Base-by-base conservation (phyloP, 2,329 filamentous ascomycete species). In the Macrophomina phaseolina region DNA sequence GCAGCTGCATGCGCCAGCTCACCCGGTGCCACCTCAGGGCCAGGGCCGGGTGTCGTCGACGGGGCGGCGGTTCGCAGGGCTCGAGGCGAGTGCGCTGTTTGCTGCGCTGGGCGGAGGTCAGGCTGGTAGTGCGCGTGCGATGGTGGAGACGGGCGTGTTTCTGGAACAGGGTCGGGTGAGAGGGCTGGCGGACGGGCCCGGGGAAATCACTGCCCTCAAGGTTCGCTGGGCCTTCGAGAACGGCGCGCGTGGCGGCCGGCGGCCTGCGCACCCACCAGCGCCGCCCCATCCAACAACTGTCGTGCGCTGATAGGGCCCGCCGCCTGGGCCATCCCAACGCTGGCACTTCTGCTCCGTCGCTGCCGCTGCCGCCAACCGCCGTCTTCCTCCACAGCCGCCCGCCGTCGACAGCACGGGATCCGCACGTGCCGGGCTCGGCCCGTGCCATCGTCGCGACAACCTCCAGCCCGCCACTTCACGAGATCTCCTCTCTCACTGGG, bases 201-300 rank as follows among this genome's bases (percentile, higher is more conserved):
- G 56, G 56, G 56, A 32, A 60, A 61, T 61, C 56, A 48, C 42
- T 46, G 6, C 36, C 36, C 11, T 38, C 42, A 5, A 40, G 42
- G 30, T 62, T 49, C 58, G 42, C 32, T 62, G 58, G 4, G 58
- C 30, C 42, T 62, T 62, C 58, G 42, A 62, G 58, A 62, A 62
- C 42, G 40, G 56, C 45, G 58, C 30, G 16, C 42, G n/a, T 42
- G n/a, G 14, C 32, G n/a, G 23, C 30, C 5, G 18, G 9, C 11
- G 45, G n/a, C 32, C 52, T 23, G 32, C 34, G 32, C 52, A 34
- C 16, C n/a, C 42, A 2, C 58, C 32, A 23, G 14, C 30, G 16
- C 32, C 5, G 42, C 56, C 56, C 56, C 56, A 18, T 61, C 42
- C 53, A 56, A 45, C 55, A 62, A 62, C 45, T 62, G 58, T 48